phyloP scores from a whole-genome alignment of 202 grass and related monocot genomes.

The Thinopyrum obtusiflorum region DNA sequence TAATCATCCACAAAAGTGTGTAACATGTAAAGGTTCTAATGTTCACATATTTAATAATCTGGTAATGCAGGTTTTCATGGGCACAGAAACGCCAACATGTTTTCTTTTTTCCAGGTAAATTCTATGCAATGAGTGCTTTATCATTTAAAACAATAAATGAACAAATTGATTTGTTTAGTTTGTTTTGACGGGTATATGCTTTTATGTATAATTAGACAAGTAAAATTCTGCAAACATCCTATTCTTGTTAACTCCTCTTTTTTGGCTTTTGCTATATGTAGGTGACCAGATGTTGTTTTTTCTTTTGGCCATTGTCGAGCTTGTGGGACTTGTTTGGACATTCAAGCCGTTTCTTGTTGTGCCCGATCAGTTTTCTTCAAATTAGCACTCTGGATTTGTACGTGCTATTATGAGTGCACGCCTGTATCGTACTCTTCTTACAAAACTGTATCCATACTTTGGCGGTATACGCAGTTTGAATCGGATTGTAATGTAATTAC shows the following conservation, averaged over 20 bases:
- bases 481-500: neutral
- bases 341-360: slow-evolving; percentile 58
- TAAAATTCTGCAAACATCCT: neutral
- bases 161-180: neutral
- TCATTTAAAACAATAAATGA: neutral
- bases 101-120: slow-evolving; percentile 62
- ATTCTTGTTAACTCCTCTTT: neutral
- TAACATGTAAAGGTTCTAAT: neutral
- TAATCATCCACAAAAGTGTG: neutral
- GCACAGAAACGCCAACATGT: slow-evolving; percentile 71
- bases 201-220: neutral
- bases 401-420: neutral
- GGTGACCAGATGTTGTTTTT: slow-evolving; percentile 60
- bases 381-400: neutral
- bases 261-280: slow-evolving; percentile 3
- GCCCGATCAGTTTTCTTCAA: neutral
- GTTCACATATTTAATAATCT: neutral
- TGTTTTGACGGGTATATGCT: neutral
- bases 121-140: neutral
- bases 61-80: slow-evolving; percentile 69
- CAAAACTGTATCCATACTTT: no score
- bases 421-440: no score
- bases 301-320: slow-evolving; percentile 32
- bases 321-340: slow-evolving; percentile 42
- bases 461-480: neutral